Conservation (phyloP, 352 stramenopile species). For the Globisporangium lucens region DNA sequence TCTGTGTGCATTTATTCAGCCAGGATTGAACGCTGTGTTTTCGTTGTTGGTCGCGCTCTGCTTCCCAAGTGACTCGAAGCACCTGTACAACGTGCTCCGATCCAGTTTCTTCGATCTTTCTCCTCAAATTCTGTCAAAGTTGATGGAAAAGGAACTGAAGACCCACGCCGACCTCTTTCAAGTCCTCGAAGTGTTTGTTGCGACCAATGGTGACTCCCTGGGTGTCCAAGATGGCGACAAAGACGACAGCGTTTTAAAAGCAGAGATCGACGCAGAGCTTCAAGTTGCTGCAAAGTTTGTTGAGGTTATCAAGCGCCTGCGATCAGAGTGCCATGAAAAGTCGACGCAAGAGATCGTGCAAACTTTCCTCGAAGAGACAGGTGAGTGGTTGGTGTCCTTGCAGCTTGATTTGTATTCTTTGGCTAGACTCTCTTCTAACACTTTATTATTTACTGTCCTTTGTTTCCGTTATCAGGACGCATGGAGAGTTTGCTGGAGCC, state of each 20-base stretch:
- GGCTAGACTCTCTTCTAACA: neutral
- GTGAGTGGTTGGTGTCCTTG: neutral
- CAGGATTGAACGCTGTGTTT: conserved; percentile 56
- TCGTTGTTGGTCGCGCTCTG: conserved; percentile 66
- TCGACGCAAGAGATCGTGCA: conserved; percentile 63
- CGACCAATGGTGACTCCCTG: conserved; percentile 27
- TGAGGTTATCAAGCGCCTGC: conserved; percentile 34
- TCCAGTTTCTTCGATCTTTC: conserved; percentile 63
- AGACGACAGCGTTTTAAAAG: neutral
- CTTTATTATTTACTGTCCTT: neutral
- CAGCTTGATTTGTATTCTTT: neutral
- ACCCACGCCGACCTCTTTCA: conserved; percentile 47
- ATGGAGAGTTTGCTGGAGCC: conserved; percentile 48
- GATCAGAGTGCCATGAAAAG: conserved; percentile 44
- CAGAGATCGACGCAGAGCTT: conserved; percentile 5
- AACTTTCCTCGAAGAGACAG: conserved; percentile 52
- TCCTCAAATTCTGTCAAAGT: conserved; percentile 43
- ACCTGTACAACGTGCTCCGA: conserved; percentile 77
- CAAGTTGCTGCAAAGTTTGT: conserved; percentile 28
- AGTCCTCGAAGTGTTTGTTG: conserved; percentile 51
- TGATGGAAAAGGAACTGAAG: conserved; percentile 63
- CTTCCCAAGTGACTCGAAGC: conserved; percentile 62
- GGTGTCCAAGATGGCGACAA: neutral
- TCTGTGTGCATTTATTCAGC: conserved; percentile 16
- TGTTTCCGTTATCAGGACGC: conserved; percentile 16